phyloP scores from a whole-genome alignment of 2,329 filamentous ascomycete genomes.

The Pseudogymnoascus destructans region DNA sequence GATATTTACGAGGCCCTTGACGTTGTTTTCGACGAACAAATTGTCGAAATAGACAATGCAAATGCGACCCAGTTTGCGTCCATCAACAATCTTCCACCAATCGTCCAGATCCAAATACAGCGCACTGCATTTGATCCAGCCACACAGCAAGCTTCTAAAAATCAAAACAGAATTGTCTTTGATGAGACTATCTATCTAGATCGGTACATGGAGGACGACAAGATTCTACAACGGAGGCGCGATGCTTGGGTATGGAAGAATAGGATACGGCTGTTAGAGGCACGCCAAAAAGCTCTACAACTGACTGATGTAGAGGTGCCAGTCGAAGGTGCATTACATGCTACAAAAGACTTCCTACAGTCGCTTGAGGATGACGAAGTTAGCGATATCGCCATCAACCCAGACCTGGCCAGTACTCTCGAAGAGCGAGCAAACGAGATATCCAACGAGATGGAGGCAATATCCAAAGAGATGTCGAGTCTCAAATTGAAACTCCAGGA shows the following conservation, averaged over 20 bases:
- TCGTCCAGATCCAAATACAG: slow-evolving; percentile 83
- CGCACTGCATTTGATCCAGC: slow-evolving; percentile 60
- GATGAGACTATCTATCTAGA: slow-evolving; percentile 75
- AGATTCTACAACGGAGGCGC: slow-evolving; percentile 50
- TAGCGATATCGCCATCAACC: slow-evolving; percentile 32
- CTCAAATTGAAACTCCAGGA: slow-evolving; percentile 28
- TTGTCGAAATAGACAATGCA: slow-evolving; percentile 52
- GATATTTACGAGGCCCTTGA: slow-evolving; percentile 78
- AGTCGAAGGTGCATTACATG: slow-evolving; percentile 22
- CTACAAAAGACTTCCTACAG: slow-evolving; percentile 30
- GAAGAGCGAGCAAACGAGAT: slow-evolving; percentile 33
- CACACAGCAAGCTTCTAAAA: slow-evolving; percentile 50
- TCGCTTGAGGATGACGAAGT: slow-evolving; percentile 31
- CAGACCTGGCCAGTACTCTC: slow-evolving; percentile 30
- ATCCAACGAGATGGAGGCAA: slow-evolving; percentile 32
- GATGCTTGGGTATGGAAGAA: slow-evolving; percentile 64
- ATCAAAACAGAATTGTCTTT: slow-evolving; percentile 65
- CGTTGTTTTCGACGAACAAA: slow-evolving; percentile 69
- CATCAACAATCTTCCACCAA: slow-evolving; percentile 64
- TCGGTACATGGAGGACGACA: slow-evolving; percentile 62
- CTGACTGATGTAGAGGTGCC: slow-evolving; percentile 17
- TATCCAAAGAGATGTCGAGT: slow-evolving; percentile 33
- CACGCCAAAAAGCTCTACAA: slow-evolving; percentile 21
- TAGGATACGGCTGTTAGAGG: slow-evolving; percentile 43
- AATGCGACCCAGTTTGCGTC: slow-evolving; percentile 52